A percentile compares a stretch with the other conserved stretches of the same genome.
Evolutionary conservation across 2,329 filamentous ascomycete genomes (phyloP).

Genomic region (Calycina marina): DNA sequence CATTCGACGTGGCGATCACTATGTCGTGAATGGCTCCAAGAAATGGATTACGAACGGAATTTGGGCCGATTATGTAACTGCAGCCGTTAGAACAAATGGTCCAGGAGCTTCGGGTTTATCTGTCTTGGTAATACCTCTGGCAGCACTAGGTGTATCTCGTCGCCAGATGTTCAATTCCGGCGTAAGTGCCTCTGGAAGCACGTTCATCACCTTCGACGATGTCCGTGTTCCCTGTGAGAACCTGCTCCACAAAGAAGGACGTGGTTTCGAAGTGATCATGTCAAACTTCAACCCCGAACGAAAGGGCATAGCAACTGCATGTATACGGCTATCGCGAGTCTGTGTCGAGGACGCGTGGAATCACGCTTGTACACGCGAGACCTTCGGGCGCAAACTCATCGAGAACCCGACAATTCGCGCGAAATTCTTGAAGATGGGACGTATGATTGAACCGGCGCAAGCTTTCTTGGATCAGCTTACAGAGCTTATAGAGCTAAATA

Average conservation of each 20-base stretch:
- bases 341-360: slow-evolving; percentile 37
- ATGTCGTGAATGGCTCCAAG: slow-evolving; percentile 52
- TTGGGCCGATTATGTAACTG: slow-evolving; percentile 45
- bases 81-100: slow-evolving; percentile 44
- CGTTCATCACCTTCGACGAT: slow-evolving; percentile 40
- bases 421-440: slow-evolving; percentile 44
- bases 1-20: slow-evolving; percentile 32
- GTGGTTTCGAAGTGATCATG: slow-evolving; percentile 44
- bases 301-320: slow-evolving; percentile 39
- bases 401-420: slow-evolving; percentile 42
- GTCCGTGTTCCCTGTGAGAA: slow-evolving; percentile 38
- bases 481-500: slow-evolving; percentile 21
- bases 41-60: slow-evolving; percentile 54
- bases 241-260: slow-evolving; percentile 37
- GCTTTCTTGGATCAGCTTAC: slow-evolving; percentile 48
- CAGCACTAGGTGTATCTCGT: slow-evolving; percentile 33
- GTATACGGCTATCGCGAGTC: slow-evolving; percentile 41
- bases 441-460: slow-evolving; percentile 45
- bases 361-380: slow-evolving; percentile 37
- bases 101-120: slow-evolving; percentile 38
- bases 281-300: slow-evolving; percentile 45
- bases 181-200: slow-evolving; percentile 45
- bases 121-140: slow-evolving; percentile 39
- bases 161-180: slow-evolving; percentile 48
- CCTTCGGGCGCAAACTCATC: slow-evolving; percentile 43